Evolutionary conservation across 1,284 basidiomycete species (phyloP).

Genomic region (Papiliotrema terrestris): DNA sequence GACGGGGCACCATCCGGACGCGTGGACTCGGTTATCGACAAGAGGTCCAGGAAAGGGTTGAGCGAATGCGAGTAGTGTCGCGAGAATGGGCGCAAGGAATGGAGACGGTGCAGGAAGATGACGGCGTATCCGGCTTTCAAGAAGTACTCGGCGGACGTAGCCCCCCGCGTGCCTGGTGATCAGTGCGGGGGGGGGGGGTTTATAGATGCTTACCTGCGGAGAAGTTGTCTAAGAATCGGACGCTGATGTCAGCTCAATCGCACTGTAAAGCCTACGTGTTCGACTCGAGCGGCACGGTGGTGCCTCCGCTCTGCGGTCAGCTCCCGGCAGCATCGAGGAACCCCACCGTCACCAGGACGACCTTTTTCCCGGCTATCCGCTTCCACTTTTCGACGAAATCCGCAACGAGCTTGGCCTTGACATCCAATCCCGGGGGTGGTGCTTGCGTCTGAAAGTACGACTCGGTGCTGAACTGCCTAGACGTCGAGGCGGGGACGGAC

Average conservation of each 20-base stretch:
- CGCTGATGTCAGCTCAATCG: conserved; percentile 55
- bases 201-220: conserved; percentile 69
- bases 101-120: conserved; percentile 96
- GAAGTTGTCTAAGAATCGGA: conserved; percentile 98
- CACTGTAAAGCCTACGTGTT: conserved; percentile 71
- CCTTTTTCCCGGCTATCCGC: conserved; percentile 61
- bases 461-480: conserved; percentile 67
- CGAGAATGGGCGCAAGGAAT: conserved; percentile 94
- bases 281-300: conserved; percentile 89
- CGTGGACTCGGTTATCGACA: conserved; percentile 57
- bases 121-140: conserved; percentile 88
- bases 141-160: conserved; percentile 97
- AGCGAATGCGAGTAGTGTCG: conserved; percentile 96
- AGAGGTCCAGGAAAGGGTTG: conserved; percentile 93
- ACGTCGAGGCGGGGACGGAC: conserved; percentile 1
- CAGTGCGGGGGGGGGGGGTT: too few relatives aligned
- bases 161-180: conserved; percentile 78
- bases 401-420: conserved; percentile 61
- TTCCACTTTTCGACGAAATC: conserved; percentile 70
- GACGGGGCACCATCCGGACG: conserved; percentile 1
- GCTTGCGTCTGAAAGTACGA: conserved; percentile 80
- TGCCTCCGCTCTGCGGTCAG: conserved; percentile 78
- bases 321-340: conserved; percentile 8
- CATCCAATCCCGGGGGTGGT: conserved; percentile 65
- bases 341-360: conserved; percentile 92